Conservation (phyloP, 2,329 filamentous ascomycete species). For the Pseudogymnoascus sp. region DNA sequence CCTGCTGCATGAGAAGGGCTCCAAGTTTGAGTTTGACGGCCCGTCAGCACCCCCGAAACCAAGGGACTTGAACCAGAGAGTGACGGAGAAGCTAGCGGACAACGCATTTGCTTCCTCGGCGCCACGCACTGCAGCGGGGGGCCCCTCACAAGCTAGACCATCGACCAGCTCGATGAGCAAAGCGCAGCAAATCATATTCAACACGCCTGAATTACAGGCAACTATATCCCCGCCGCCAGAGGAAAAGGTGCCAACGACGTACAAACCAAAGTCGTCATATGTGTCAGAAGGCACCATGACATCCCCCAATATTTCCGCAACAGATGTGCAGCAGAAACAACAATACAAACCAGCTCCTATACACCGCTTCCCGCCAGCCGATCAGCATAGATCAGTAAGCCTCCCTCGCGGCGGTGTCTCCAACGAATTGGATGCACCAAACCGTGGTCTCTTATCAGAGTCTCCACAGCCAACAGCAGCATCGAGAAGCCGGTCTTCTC, state of each 20-base stretch:
- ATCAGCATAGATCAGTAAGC: conserved; percentile 45
- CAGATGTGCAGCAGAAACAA: conserved; percentile 15
- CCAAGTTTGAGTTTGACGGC: conserved; percentile 75
- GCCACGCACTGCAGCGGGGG: conserved; percentile 9
- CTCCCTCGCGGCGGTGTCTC: conserved; percentile 29
- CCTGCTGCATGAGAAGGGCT: conserved; percentile 73
- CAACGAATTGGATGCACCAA: conserved; percentile 17
- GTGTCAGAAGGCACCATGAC: conserved; percentile 79
- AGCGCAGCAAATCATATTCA: conserved; percentile 57
- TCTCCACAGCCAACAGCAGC: conserved; percentile 17
- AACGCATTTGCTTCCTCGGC: conserved; percentile 61
- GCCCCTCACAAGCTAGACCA: conserved; percentile 15
- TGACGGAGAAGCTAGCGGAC: conserved; percentile 72
- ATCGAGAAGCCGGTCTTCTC: conserved; percentile 28
- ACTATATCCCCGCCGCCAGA: conserved; percentile 35
- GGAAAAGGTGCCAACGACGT: conserved; percentile 20
- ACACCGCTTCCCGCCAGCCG: conserved; percentile 22
- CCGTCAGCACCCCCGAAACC: conserved; percentile 41
- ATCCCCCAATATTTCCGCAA: conserved; percentile 41
- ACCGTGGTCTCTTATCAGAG: conserved; percentile 18
- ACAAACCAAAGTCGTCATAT: conserved; percentile 36
- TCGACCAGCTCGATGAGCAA: conserved; percentile 42
- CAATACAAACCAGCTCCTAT: conserved; percentile 22
- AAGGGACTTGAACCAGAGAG: conserved; percentile 53
- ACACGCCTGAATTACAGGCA: conserved; percentile 50